Conservation (phyloP, 1,284 basidiomycete genomes). For the Agroathelia rolfsii region DNA sequence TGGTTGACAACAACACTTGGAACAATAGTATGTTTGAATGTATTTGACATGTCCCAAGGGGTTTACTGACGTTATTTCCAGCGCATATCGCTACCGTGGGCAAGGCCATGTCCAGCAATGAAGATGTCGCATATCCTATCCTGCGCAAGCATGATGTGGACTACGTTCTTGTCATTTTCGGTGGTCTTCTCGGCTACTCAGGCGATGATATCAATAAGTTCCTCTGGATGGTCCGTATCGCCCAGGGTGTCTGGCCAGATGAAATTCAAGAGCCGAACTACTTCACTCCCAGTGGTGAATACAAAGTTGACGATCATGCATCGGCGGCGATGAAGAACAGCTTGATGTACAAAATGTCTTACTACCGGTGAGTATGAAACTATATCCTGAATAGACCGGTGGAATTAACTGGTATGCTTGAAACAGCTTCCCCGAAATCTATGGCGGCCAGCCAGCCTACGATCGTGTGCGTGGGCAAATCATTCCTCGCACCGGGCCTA, state of each 20-base stretch:
- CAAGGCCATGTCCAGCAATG: conserved; percentile 91
- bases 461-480: conserved; percentile 83
- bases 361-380: conserved; percentile 61
- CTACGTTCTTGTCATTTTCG: conserved; percentile 97
- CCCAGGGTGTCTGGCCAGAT: conserved; percentile 98
- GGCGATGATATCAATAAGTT: conserved; percentile 99
- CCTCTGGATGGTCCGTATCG: conserved; percentile 97
- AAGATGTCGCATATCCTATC: conserved; percentile 96
- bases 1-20: conserved; percentile 99
- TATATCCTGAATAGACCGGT: conserved; percentile 7
- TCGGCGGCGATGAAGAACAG: conserved; percentile 87
- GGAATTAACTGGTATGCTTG: conserved; percentile 9
- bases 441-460: conserved; percentile 60
- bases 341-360: conserved; percentile 98
- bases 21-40: conserved; percentile 83
- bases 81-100: conserved; percentile 95
- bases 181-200: conserved; percentile 92
- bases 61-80: conserved; percentile 22
- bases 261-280: conserved; percentile 93
- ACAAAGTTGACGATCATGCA: conserved; percentile 85
- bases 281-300: conserved; percentile 92
- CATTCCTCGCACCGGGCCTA: conserved; percentile 69
- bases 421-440: conserved; percentile 78
- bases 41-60: conserved; percentile 9
- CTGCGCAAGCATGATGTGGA: conserved; percentile 96